Conservation (phyloP, 768 basidiomycete species). For the Suillus variegatus region DNA sequence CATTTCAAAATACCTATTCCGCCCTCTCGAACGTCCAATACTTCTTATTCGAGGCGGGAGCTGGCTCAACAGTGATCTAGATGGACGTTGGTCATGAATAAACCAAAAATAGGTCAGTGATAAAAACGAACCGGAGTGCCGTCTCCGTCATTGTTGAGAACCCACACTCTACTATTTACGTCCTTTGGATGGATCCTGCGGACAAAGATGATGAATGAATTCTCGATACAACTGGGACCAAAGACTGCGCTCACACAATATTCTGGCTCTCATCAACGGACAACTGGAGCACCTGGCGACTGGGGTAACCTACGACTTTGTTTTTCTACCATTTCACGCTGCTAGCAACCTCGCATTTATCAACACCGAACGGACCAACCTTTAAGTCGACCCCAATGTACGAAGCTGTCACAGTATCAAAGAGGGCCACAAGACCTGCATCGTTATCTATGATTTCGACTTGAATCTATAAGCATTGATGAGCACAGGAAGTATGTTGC, state of each 20-base stretch:
- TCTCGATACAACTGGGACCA: neutral
- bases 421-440: neutral
- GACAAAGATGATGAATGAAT: neutral
- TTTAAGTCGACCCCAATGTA: neutral
- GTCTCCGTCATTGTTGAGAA: neutral
- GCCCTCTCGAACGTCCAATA: neutral
- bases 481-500: neutral
- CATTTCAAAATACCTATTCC: neutral
- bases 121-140: neutral
- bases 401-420: neutral
- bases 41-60: rapidly evolving
- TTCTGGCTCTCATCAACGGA: neutral
- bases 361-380: neutral
- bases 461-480: neutral
- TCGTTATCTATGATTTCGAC: neutral
- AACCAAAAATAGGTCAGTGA: neutral
- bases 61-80: neutral
- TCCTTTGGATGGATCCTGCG: neutral
- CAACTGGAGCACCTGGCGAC: neutral
- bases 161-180: neutral
- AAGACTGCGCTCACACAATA: neutral
- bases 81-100: neutral
- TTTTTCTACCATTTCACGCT: neutral
- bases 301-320: neutral
- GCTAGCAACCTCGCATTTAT: neutral